Evolutionary conservation across 2,329 filamentous ascomycete species (phyloP).

Genomic region (Decorospora gaudefroyi): DNA sequence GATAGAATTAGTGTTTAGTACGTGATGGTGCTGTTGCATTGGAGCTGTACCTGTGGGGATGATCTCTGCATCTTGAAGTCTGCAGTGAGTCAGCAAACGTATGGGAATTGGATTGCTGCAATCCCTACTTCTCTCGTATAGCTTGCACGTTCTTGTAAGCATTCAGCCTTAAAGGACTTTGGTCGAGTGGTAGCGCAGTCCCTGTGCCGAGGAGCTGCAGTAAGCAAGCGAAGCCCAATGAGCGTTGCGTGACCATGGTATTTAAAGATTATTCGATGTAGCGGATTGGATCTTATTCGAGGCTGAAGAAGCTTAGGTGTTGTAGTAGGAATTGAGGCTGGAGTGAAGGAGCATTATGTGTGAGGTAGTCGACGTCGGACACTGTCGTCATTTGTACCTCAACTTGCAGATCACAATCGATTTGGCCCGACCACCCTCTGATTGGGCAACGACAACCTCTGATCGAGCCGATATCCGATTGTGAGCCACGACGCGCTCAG

Average conservation of each 20-base stretch:
- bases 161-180: slow-evolving; percentile 29
- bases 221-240: slow-evolving; percentile 17
- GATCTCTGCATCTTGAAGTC: slow-evolving; percentile 48
- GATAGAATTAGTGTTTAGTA: slow-evolving; percentile 6
- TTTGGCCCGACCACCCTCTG: slow-evolving; percentile 12
- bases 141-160: slow-evolving; percentile 25
- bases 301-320: too few species aligned
- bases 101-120: neutral
- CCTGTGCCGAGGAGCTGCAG: slow-evolving; percentile 24
- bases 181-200: slow-evolving; percentile 35
- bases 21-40: neutral
- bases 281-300: too few species aligned
- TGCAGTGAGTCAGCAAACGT: slow-evolving; percentile 16
- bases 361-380: too few species aligned
- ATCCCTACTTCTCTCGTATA: slow-evolving; percentile 37
- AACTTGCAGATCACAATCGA: slow-evolving; percentile 28
- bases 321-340: too few species aligned
- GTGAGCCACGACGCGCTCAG: neutral
- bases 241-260: slow-evolving; percentile 24
- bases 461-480: too few species aligned
- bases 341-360: slow-evolving; percentile 16
- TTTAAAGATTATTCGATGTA: too few species aligned
- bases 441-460: slow-evolving; percentile 15
- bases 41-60: slow-evolving; percentile 45
- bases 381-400: slow-evolving; percentile 37